Conservation (phyloP, 306 rosid species). For the Lathyrus aphaca region DNA sequence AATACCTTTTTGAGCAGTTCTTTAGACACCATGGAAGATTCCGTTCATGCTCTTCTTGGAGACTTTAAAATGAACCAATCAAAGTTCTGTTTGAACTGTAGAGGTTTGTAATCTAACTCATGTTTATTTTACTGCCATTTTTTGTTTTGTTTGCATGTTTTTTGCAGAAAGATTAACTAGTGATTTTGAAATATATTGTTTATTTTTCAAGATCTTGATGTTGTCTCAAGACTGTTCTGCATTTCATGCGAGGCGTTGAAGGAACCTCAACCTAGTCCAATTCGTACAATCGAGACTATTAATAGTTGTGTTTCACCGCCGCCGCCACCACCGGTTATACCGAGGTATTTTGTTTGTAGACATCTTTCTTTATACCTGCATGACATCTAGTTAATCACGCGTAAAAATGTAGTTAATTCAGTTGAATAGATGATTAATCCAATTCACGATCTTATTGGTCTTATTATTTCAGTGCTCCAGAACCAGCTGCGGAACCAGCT, state of each 20-base stretch:
- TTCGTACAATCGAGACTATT: conserved; percentile 26
- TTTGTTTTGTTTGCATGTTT: conserved; percentile 2
- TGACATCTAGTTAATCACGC: no score
- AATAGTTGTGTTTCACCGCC: conserved; percentile 3
- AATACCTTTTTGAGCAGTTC: conserved; percentile 46
- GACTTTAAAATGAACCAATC: conserved; percentile 52
- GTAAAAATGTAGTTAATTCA: no score
- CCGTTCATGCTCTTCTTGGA: conserved; percentile 48
- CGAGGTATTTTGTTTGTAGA: conserved; percentile 26
- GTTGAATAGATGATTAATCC: neutral
- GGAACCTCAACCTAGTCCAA: conserved; percentile 35
- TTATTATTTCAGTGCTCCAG: conserved; percentile 47
- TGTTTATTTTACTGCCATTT: neutral
- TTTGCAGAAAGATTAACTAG: neutral
- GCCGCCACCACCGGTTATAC: neutral
- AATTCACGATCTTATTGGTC: neutral
- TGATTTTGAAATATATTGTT: conserved; percentile 38
- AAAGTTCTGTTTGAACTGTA: conserved; percentile 63
- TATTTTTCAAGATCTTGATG: conserved; percentile 38
- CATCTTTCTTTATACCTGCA: no score
- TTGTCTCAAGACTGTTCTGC: conserved; percentile 58
- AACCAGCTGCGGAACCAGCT: conserved; percentile 23
- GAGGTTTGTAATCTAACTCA: conserved; percentile 53
- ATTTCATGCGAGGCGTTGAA: conserved; percentile 48
- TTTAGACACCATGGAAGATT: conserved; percentile 54